Evolutionary conservation across 2,329 filamentous ascomycete genomes (phyloP), one percentile per base, ranked within the genome.

Genomic region (Sclerotinia sclerotiorum): DNA sequence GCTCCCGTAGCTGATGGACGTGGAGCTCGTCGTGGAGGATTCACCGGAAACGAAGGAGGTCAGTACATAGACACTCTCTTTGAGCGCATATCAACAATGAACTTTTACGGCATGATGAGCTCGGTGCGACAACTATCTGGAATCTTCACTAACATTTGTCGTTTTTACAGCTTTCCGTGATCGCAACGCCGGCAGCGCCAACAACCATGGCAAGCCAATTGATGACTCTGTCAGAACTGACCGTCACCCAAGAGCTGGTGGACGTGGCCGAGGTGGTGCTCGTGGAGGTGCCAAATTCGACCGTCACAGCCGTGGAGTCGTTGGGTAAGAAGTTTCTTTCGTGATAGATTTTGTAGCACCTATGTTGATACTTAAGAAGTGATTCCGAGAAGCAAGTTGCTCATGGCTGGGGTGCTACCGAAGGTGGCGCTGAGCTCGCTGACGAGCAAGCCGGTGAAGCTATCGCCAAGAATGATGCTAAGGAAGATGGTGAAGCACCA

Each of bases 371-470:
- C 49, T 52, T 21, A 49, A 46, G 68, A 67, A 92, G 91, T 77
- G 90, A 92, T 73, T 90, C 91, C 78, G 90, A 93, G 76, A 96
- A 96, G 88, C 90, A 94, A 82, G 88, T 90, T 79, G 91, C 88
- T 78, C 91, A 94, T 81, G 91, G 92, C 76, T 98, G 94, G 93
- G 95, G 94, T 76, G 89, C 87, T 78, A 85, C 86, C 75, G 90
- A 92, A 78, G 95, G 93, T 77, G 84, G 89, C 72, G 90, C 90
- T 78, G 93, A 96, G 83, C 88, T 91, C 82, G 91, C 91, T 78
- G 95, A 98, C 77, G 95, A 98, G 86, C 88, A 92, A 82, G 93
- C 90, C 75, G 95, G 91, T 76, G 93, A 96, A 80, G 90, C 88
- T 76, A 96, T 97, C 75, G 95, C 95, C 74, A 87, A 92, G 82